A percentile compares a stretch with the other conserved stretches of the same genome.
Conservation (phyloP, 2,329 filamentous ascomycete genomes). For the Neopestalotiopsis sp. region DNA sequence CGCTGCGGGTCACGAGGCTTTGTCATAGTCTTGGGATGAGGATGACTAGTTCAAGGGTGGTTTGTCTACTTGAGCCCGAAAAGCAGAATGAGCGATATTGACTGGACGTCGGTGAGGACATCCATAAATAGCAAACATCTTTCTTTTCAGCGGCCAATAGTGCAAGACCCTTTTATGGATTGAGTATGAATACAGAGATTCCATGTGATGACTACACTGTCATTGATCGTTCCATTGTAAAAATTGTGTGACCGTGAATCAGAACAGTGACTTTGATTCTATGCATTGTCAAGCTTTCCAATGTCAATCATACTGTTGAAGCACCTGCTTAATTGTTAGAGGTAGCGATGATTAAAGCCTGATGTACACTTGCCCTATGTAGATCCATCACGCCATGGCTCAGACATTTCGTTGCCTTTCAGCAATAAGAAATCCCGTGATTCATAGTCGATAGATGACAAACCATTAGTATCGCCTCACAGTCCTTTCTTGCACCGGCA, state of each 20-base stretch:
- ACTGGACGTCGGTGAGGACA: slow-evolving; percentile 19
- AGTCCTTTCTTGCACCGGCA: no score
- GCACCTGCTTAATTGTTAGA: no score
- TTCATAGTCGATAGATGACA: no score
- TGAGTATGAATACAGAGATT: slow-evolving; percentile 15
- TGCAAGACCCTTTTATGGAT: background rate
- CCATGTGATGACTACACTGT: background rate
- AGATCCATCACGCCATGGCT: no score
- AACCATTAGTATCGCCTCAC: no score
- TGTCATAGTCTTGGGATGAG: background rate
- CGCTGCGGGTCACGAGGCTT: background rate
- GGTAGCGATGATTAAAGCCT: no score
- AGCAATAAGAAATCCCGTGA: no score
- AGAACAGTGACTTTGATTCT: background rate
- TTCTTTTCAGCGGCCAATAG: background rate
- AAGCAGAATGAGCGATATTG: background rate
- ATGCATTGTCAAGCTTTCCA: no score
- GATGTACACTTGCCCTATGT: no score
- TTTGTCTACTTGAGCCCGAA: background rate
- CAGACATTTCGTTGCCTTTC: no score
- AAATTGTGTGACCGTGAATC: background rate
- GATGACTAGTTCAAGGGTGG: background rate
- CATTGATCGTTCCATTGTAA: background rate
- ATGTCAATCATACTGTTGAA: no score
- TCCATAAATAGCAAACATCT: background rate